Base-by-base conservation (phyloP, 1,284 basidiomycete genomes). In the Mrakiaceae sp. region DNA sequence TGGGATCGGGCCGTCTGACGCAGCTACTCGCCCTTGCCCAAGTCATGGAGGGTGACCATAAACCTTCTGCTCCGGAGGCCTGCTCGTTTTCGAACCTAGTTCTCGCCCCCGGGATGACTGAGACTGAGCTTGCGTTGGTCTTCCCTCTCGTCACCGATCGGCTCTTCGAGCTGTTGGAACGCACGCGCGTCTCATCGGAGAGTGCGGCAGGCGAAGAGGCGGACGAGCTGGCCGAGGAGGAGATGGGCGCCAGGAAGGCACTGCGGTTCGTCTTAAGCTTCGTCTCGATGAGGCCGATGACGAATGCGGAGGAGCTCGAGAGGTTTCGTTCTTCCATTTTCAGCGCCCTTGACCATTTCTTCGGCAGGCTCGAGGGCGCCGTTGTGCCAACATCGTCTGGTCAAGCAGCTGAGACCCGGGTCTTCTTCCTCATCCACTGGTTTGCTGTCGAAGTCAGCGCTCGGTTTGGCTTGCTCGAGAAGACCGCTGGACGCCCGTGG, bases 361-460 rank as follows among this genome's bases (percentile, higher is more conserved):
- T 80, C 5, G 70, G 71, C 6, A 74, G 76, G 39, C 71, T 84
- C 60, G 75, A 76, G 75, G 12, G 67, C 72, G 39, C 10, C 14
- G n/a, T 12, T 9, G 46, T 10, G 16, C 67, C n/a, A 46, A 57
- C 7, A 5, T 60, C n/a, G 6, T 16, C 10, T 0, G n/a, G 4
- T 49, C 50, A 70, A 71, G 10, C 70, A 76, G 3, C 70, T 66
- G 11, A 66, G 48, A 0, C 70, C 71, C 10, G 70, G 69, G 11
- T 70, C 71, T 56, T 52, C 76, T 52, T 89, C 46, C 71, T 76
- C 1, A 69, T 81, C 27, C 79, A 80, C 49, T 88, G 86, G 84
- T 83, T 84, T 66, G 71, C 80, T 0, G 75, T 88, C 39, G 87
- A 88, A 69, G 68, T 86, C 4, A 76, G 66, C 47, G 60, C 10